Base-by-base conservation (phyloP, 306 rosid genomes). In the Betula pendula region DNA sequence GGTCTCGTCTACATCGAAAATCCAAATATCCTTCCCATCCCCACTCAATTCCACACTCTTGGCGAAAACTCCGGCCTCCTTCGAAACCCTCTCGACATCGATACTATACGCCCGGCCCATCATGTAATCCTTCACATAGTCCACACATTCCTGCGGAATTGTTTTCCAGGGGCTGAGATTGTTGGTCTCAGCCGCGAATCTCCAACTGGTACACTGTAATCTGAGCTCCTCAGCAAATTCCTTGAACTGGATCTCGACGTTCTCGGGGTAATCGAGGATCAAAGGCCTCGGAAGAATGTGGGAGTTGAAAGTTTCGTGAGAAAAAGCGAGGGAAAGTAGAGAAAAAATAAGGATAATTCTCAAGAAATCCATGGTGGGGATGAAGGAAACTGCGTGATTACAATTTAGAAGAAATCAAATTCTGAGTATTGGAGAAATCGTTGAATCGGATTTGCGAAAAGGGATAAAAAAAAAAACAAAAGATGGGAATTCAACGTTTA, bases 1-100 rank as follows among this genome's bases (percentile, higher is more conserved):
- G 3, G 98, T 95, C 78, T 92, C 98, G 35, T 95, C 98, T 47
- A 95, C 77, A 74, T 95, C 98, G 25, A 95, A 95, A 77, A 95
- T 40, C 98, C 97, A 95, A 14, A 76, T 95, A 63, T 92, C 93
- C 25, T 75, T 90, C 2, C 96, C 97, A 85, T 95, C 98, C 11
- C 77, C 88, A 8, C 38, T 31, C 53, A 89, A 72, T 25, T 82
- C 44, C 24, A 92, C 79, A 80, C 70, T 87, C 82, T 73, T 85
- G 0, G 92, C 99, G 20, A n/a, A 90, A 42, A 66, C 60, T 47
- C 2, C 81, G 2, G 99, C 90, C 45, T 95, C 97, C 77, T 79
- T 82, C 4, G 88, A 82, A n/a, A 77, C 96, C 74, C 83, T 84
- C 35, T 83, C 85, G 2, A 95, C 77, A 60, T 95, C 99, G 47